Percentiles rank a stretch among this genome's conserved stretches.
phyloP scores from a whole-genome alignment of 2,329 filamentous ascomycete species.

The Helminthosporium solani region DNA sequence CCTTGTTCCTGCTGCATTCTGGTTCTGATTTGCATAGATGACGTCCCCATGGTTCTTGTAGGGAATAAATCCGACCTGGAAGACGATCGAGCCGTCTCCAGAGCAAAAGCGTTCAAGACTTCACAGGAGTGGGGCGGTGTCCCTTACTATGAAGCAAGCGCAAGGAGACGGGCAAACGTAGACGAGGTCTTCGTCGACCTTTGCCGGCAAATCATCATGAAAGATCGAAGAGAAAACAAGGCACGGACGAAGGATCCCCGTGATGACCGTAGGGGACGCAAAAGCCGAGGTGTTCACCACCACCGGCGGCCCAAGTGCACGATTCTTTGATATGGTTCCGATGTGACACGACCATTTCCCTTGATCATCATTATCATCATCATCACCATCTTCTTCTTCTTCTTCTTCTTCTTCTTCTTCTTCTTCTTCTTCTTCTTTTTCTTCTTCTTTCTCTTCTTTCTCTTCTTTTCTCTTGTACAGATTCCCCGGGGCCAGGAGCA shows the following conservation, averaged over 20 bases:
- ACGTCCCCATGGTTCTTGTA: constrained; percentile 83
- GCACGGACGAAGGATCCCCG: constrained; percentile 2
- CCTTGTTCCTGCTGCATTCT: not conserved
- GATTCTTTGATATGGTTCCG: constrained; percentile 16
- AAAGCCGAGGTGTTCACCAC: not conserved
- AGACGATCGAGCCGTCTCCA: constrained; percentile 76
- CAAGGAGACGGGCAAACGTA: constrained; percentile 79
- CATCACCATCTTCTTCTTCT: too few relatives aligned
- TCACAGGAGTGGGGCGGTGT: constrained; percentile 85
- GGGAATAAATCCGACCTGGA: constrained; percentile 84
- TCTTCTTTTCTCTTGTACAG: constrained; percentile 5
- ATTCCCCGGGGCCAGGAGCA: constrained; percentile 4
- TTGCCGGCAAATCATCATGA: constrained; percentile 78
- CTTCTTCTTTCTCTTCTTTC: constrained; percentile 2
- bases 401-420: too few relatives aligned
- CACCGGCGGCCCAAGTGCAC: constrained; percentile 11
- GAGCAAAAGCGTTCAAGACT: constrained; percentile 77
- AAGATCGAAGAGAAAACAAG: constrained; percentile 56
- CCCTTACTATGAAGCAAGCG: constrained; percentile 89
- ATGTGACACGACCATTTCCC: too few relatives aligned
- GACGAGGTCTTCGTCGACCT: constrained; percentile 87
- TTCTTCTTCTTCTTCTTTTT: too few relatives aligned
- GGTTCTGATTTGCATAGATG: constrained; percentile 49
- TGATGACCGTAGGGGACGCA: not conserved
- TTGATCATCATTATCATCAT: too few relatives aligned